Evolutionary conservation across 345 rosid genomes (phyloP).

Genomic region (Erysimum cheiranthoides): DNA sequence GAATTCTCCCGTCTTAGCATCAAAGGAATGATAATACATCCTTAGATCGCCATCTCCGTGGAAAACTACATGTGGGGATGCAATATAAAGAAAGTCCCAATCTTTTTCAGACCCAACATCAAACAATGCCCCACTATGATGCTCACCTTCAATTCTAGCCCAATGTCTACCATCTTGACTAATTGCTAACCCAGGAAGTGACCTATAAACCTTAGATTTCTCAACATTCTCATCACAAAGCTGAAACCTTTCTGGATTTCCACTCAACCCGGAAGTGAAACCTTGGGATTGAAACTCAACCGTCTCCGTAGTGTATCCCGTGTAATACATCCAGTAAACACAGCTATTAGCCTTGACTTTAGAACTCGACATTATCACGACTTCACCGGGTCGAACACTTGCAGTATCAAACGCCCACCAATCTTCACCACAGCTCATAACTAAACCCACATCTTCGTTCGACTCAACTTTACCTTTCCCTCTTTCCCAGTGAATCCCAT

Average conservation of each 20-base stretch:
- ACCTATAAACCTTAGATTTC: slow-evolving; percentile 45
- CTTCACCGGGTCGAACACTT: slow-evolving; percentile 72
- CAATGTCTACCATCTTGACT: slow-evolving; percentile 91
- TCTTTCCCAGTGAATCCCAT: slow-evolving; percentile 90
- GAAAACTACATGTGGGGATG: slow-evolving; percentile 74
- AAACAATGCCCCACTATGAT: slow-evolving; percentile 79
- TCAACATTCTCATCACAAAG: slow-evolving; percentile 34
- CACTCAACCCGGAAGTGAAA: slow-evolving; percentile 31
- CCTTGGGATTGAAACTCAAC: slow-evolving; percentile 45
- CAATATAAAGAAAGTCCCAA: slow-evolving; percentile 80
- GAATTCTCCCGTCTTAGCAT: slow-evolving; percentile 51
- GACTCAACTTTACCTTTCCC: slow-evolving; percentile 57
- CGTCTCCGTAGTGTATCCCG: slow-evolving; percentile 62
- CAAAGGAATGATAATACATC: slow-evolving; percentile 91
- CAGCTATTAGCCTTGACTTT: slow-evolving; percentile 65
- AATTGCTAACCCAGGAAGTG: slow-evolving; percentile 77
- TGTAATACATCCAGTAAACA: slow-evolving; percentile 85
- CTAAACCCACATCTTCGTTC: slow-evolving; percentile 69
- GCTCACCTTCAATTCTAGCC: slow-evolving; percentile 94
- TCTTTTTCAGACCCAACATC: slow-evolving; percentile 74
- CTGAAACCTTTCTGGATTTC: slow-evolving; percentile 60
- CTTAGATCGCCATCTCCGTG: slow-evolving; percentile 71
- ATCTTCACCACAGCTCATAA: slow-evolving; percentile 63
- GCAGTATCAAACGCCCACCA: slow-evolving; percentile 91
- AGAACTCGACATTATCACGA: slow-evolving; percentile 73